Percentiles rank a stretch among this genome's conserved stretches.
These are phyloP conservation scores for Oryza rufipogon DNA, from an alignment of 176 grass and related monocot species.

Conservation along the genomic window DNA sequence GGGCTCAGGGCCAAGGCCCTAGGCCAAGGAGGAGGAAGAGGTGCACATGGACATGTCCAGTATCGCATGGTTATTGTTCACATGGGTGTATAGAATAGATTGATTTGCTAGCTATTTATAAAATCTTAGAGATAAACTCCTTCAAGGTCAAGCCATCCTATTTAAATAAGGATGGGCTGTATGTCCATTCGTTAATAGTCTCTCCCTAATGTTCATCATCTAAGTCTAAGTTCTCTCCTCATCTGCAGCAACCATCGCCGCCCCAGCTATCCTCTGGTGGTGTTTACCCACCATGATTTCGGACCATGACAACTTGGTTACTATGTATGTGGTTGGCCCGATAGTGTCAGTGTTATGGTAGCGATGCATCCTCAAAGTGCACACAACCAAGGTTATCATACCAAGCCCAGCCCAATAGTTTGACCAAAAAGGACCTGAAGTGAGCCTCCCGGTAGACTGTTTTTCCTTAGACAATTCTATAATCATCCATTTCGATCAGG, in stretches of 20 bases:
- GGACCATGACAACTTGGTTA: slow-evolving; percentile 3
- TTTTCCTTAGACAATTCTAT: neutral
- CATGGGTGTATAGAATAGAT: neutral
- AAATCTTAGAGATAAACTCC: neutral
- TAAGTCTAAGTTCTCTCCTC: neutral
- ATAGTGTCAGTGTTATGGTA: neutral
- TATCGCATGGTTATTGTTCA: neutral
- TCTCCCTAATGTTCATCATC: neutral
- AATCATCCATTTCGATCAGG: neutral
- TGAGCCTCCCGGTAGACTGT: neutral
- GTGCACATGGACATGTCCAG: neutral
- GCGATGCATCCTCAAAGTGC: neutral
- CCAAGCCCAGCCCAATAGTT: neutral
- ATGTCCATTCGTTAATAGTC: neutral
- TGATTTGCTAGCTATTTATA: neutral
- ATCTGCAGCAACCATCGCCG: neutral
- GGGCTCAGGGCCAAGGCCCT: neutral
- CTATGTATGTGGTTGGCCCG: neutral
- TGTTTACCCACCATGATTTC: neutral
- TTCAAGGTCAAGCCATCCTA: neutral
- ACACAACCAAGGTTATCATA: neutral
- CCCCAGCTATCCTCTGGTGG: neutral
- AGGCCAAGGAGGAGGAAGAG: neutral
- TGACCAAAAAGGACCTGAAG: neutral
- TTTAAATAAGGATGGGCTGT: neutral